Evolutionary conservation across 345 rosid genomes (phyloP), one percentile per base, ranked within the genome.

Genomic region (Pugionium cornutum): DNA sequence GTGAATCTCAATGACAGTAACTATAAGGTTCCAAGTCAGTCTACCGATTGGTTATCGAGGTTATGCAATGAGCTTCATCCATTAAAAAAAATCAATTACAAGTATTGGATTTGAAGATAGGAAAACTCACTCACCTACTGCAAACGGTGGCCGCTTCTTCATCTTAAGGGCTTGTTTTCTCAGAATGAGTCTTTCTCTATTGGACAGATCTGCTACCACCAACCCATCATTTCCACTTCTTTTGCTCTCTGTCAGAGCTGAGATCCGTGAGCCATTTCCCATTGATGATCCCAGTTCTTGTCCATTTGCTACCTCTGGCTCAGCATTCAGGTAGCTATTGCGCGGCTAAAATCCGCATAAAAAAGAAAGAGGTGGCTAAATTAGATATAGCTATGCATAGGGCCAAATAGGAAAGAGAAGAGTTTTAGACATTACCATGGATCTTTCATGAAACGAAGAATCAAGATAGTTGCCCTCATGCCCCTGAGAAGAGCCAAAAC

Each of bases 121-220:
- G 27, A 25, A 7, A 63, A 78, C 48, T 18, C 6, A 9, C 65
- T 77, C 64, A 88, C 98, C 97, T 61, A 89, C 86, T 75, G 98
- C 89, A 62, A 89, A 81, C 51, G 85, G 82, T 11, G 96, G 98
- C 39, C 90, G 89, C 39, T 89, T 86, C 81, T 71, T 92, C 88
- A 86, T 84, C 62, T 45, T 79, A 60, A 89, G 96, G 62, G 97
- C 98, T 75, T 88, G 96, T 83, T 80, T 92, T 53, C 97, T 81
- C 59, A 92, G 77, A 61, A 89, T 83, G 60, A 92, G 97, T 80
- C 96, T 84, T 68, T 88, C 96, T 74, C 77, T 92, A 58, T 92
- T 89, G 29, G 96, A 83, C 49, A 92, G 94, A 63, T 62, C 67
- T 62, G 63, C 5, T 6, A 70, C 70, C 67, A 65, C 70, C 67